Conservation (phyloP, 225 moss, liverwort and hornwort genomes). For the Pleurozium schreberi region DNA sequence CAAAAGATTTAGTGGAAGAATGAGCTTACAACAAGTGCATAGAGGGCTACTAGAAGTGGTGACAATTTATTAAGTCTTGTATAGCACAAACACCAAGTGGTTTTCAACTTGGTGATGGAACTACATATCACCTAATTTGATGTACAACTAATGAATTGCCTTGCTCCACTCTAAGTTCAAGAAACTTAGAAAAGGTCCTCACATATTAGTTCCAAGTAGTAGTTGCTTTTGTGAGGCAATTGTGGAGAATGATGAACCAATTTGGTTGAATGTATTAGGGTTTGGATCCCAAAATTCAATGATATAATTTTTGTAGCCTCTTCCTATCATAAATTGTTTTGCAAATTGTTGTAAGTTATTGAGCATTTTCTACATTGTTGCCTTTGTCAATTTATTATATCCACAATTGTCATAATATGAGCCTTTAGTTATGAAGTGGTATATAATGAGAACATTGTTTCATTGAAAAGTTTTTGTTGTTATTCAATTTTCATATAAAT, state of each 20-base stretch:
- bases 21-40: too few species aligned
- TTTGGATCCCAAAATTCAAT: accelerated
- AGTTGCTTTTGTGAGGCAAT: neutral
- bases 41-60: too few species aligned
- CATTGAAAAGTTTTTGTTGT: neutral
- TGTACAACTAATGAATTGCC: neutral
- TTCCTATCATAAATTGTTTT: neutral
- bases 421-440: neutral
- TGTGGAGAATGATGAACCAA: neutral
- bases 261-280: neutral
- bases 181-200: neutral
- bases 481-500: neutral
- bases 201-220: neutral
- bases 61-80: neutral
- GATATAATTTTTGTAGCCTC: neutral
- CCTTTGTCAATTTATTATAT: neutral
- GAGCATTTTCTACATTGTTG: neutral
- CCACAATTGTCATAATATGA: neutral
- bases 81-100: neutral
- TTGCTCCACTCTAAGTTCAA: neutral
- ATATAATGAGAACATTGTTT: neutral
- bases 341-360: neutral
- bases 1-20: too few species aligned
- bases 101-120: neutral
- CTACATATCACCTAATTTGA: neutral